Evolutionary conservation across 305 asterid genomes (phyloP).

Genomic region (Fraxinus angustifolia): DNA sequence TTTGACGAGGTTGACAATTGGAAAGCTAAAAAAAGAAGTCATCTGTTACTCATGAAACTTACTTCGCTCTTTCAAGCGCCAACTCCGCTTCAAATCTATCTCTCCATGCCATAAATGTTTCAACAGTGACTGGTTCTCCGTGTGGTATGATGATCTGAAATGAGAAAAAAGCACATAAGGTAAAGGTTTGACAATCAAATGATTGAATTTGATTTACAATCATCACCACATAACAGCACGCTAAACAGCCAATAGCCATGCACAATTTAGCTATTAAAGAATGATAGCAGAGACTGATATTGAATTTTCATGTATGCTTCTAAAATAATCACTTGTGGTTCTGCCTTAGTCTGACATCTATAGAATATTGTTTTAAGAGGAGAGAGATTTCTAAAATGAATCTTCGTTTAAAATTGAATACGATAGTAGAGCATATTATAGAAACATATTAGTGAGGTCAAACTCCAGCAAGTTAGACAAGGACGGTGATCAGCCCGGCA

Average conservation of each 20-base stretch:
- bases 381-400: not conserved
- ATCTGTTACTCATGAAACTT: slow-evolving; percentile 35
- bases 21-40: slow-evolving; percentile 6
- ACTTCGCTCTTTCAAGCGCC: slow-evolving; percentile 98
- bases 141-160: slow-evolving; percentile 88
- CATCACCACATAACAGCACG: not conserved
- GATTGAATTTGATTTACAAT: not conserved
- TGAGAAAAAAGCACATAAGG: slow-evolving; percentile 17
- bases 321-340: not conserved
- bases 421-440: not conserved
- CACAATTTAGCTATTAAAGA: not conserved
- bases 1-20: slow-evolving; percentile 18
- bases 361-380: not conserved
- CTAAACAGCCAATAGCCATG: not conserved
- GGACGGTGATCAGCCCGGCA: not conserved
- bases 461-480: not conserved
- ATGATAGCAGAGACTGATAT: not conserved
- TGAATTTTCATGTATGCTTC: not conserved
- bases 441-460: not conserved
- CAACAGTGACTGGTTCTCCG: slow-evolving; percentile 96
- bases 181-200: not conserved
- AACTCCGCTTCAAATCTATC: slow-evolving; percentile 96
- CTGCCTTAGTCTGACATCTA: not conserved
- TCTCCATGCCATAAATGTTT: slow-evolving; percentile 94
- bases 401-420: not conserved